Evolutionary conservation across 495 filamentous ascomycete genomes (phyloP).

Genomic region (Aspergillus ellipticus): DNA sequence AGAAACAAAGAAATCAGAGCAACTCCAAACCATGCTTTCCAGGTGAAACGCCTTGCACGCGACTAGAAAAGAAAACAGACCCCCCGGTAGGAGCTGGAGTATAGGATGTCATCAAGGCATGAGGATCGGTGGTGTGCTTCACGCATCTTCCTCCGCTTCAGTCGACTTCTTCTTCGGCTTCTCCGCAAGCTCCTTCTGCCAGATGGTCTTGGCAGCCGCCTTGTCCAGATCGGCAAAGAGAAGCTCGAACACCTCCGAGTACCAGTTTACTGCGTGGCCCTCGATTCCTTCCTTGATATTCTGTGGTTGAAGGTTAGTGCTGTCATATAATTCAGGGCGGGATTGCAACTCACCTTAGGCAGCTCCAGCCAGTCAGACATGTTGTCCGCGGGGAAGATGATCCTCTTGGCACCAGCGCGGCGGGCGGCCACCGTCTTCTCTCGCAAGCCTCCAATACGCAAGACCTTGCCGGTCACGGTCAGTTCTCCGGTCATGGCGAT

Average conservation of each 20-base stretch:
- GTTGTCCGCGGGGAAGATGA: conserved; percentile 95
- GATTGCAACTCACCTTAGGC: conserved; percentile 66
- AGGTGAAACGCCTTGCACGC: conserved; percentile 21
- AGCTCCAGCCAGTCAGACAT: conserved; percentile 95
- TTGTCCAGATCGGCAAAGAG: conserved; percentile 82
- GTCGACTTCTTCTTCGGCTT: conserved; percentile 46
- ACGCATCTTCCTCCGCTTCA: conserved; percentile 38
- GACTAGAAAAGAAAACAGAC: conserved; percentile 15
- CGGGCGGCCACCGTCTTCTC: conserved; percentile 99
- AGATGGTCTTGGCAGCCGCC: conserved; percentile 64
- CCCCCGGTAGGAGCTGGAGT: conserved; percentile 11
- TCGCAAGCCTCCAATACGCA: conserved; percentile 90
- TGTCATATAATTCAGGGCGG: neutral
- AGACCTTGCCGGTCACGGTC: conserved; percentile 94
- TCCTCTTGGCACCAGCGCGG: conserved; percentile 86
- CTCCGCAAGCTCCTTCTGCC: conserved; percentile 68
- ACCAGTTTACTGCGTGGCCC: conserved; percentile 88
- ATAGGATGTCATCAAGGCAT: conserved; percentile 14
- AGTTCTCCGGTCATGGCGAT: conserved; percentile 99
- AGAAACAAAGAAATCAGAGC: conserved; percentile 1
- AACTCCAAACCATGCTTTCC: conserved; percentile 29
- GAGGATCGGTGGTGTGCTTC: conserved; percentile 9
- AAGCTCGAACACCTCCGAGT: conserved; percentile 86
- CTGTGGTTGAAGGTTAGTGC: conserved; percentile 45
- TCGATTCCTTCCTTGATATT: conserved; percentile 96